Conservation (phyloP, 331 rosid genomes). For the Telfairia occidentalis region DNA sequence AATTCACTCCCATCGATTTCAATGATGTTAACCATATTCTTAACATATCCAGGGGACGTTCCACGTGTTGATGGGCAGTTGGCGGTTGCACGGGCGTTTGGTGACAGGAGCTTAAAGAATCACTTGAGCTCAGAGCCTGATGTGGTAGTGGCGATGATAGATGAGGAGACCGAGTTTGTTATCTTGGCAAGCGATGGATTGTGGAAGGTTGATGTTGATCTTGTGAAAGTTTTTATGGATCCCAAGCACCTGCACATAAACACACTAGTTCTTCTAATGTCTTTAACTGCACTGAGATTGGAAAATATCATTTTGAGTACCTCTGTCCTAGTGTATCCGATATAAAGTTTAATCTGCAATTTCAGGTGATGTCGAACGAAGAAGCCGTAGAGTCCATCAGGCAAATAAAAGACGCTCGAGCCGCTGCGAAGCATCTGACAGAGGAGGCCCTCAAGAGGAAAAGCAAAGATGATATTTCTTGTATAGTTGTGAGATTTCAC, state of each 20-base stretch:
- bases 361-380: conserved; percentile 82
- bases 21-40: background rate
- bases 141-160: conserved; percentile 40
- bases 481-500: conserved; percentile 63
- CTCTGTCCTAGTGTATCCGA: background rate
- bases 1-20: background rate
- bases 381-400: conserved; percentile 63
- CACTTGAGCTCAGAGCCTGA: conserved; percentile 81
- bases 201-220: conserved; percentile 67
- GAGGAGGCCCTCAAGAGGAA: conserved; percentile 68
- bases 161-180: conserved; percentile 49
- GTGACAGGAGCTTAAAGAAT: conserved; percentile 84
- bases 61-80: conserved; percentile 92
- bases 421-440: conserved; percentile 74
- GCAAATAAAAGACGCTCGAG: conserved; percentile 63
- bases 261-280: background rate
- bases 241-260: background rate
- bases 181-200: conserved; percentile 95
- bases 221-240: background rate
- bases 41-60: conserved; percentile 62
- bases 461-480: conserved; percentile 88
- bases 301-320: background rate
- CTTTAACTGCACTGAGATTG: background rate
- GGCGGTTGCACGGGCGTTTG: conserved; percentile 95
- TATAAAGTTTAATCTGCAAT: conserved; percentile 4